phyloP scores from a whole-genome alignment of 352 stramenopile species.

The Pythium sp. region DNA sequence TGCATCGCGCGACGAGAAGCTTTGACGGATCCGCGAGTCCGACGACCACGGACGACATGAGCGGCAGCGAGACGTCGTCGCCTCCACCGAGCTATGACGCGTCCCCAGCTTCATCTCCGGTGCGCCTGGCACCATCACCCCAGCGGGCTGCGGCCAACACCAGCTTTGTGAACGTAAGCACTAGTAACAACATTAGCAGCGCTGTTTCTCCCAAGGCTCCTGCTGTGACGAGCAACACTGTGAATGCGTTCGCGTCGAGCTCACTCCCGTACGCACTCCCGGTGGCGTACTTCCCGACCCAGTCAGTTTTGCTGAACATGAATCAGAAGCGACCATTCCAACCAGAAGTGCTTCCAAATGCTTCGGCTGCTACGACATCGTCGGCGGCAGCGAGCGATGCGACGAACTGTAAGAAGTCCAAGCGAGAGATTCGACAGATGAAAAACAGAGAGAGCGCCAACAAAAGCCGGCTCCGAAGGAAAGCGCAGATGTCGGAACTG shows the following conservation, averaged over 20 bases:
- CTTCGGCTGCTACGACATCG: constrained; percentile 10
- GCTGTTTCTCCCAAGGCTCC: neutral
- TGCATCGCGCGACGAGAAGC: neutral
- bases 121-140: constrained; percentile 8
- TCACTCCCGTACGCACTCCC: constrained; percentile 59
- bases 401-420: constrained; percentile 57
- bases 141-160: neutral
- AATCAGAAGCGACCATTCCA: constrained; percentile 57
- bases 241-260: constrained; percentile 17
- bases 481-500: constrained; percentile 64
- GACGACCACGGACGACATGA: constrained; percentile 42
- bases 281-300: constrained; percentile 52
- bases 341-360: constrained; percentile 38
- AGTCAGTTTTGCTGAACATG: constrained; percentile 25
- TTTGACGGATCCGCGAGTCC: constrained; percentile 29
- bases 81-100: constrained; percentile 35
- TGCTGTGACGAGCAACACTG: neutral
- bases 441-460: constrained; percentile 87
- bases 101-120: constrained; percentile 22
- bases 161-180: neutral
- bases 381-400: constrained; percentile 12
- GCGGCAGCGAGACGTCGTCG: constrained; percentile 49
- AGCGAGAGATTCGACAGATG: constrained; percentile 83
- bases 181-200: neutral
- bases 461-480: constrained; percentile 70